Evolutionary conservation across 2,329 filamentous ascomycete genomes (phyloP).

Genomic region (Ophiostoma sp.): DNA sequence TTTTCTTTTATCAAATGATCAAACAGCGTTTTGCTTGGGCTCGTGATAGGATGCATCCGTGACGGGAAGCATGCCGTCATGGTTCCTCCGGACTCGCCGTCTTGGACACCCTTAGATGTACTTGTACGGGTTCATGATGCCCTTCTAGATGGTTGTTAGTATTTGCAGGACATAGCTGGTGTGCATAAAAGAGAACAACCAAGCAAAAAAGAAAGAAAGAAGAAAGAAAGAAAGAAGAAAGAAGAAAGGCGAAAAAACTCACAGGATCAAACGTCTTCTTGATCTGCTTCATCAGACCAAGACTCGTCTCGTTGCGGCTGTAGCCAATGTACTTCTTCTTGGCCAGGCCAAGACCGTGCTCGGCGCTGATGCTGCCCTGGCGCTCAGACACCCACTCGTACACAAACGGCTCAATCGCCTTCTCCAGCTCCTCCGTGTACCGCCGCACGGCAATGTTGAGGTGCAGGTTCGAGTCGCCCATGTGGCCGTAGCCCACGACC

Average conservation of each 20-base stretch:
- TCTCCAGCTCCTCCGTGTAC: conserved; percentile 84
- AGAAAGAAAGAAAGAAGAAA: conserved; percentile 13
- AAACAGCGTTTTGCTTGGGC: not conserved
- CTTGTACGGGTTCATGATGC: conserved; percentile 99
- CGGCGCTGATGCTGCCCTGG: conserved; percentile 90
- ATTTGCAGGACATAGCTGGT: not conserved
- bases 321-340: conserved; percentile 97
- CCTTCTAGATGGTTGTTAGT: conserved; percentile 57
- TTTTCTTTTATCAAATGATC: not conserved
- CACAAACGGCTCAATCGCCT: conserved; percentile 84
- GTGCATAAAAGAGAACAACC: too few species aligned
- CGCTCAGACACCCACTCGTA: conserved; percentile 93
- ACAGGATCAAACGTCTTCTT: conserved; percentile 94
- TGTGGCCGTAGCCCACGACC: conserved; percentile 95
- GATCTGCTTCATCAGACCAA: conserved; percentile 89
- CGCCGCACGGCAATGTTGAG: conserved; percentile 78
- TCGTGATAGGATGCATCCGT: not conserved
- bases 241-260: conserved; percentile 39
- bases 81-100: not conserved
- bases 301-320: conserved; percentile 80
- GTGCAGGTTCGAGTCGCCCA: conserved; percentile 95
- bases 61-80: not conserved
- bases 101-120: conserved; percentile 57
- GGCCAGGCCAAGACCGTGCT: conserved; percentile 87
- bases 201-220: not conserved